A percentile compares a stretch with the other conserved stretches of the same genome.
phyloP scores from a whole-genome alignment of 176 grass and related monocot species.

The Paspalum notatum region DNA sequence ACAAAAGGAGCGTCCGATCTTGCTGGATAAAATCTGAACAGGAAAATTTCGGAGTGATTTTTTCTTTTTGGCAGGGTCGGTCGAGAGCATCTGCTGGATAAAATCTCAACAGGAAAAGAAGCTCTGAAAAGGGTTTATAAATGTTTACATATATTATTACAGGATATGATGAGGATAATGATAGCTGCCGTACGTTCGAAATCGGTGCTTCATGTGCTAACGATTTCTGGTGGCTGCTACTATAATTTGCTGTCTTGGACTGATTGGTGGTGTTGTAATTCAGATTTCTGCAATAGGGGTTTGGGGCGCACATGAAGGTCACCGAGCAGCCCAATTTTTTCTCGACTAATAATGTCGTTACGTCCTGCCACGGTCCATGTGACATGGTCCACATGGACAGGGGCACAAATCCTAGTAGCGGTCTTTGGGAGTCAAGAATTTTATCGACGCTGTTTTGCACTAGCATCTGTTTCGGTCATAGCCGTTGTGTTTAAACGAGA shows the following conservation, averaged over 20 bases:
- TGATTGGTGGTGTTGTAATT: background rate
- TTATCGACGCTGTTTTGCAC: background rate
- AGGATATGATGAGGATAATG: background rate
- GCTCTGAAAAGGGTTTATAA: too few species aligned
- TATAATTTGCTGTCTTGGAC: background rate
- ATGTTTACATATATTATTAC: background rate
- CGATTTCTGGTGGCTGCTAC: background rate
- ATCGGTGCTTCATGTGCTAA: background rate
- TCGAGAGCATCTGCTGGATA: background rate
- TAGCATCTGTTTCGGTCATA: background rate
- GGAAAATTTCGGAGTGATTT: too few species aligned
- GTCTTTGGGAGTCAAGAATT: too few species aligned
- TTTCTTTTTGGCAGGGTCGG: too few species aligned
- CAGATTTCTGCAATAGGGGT: background rate
- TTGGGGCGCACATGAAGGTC: background rate
- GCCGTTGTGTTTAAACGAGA: background rate
- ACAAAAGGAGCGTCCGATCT: background rate
- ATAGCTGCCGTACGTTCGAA: background rate
- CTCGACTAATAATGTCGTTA: constrained; percentile 30
- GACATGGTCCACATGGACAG: constrained; percentile 21
- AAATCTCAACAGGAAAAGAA: background rate
- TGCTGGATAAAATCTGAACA: too few species aligned
- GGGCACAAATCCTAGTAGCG: background rate
- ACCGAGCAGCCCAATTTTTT: background rate
- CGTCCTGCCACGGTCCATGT: constrained; percentile 10